These are phyloP conservation scores for Scytalidium sp. DNA, from an alignment of 2,329 filamentous ascomycete genomes.

Conservation along the genomic window DNA sequence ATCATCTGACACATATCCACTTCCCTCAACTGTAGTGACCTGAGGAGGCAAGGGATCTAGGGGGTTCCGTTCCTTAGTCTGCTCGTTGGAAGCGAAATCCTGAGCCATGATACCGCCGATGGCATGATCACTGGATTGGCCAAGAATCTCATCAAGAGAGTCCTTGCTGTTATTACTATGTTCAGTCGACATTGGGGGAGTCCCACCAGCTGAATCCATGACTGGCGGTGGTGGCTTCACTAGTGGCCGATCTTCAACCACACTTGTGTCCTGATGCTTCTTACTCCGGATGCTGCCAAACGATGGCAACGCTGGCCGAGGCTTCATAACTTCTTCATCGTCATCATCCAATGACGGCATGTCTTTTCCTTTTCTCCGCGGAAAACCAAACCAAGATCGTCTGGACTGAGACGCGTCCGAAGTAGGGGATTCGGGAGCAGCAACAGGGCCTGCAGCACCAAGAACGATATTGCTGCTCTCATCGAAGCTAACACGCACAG, in stretches of 20 bases:
- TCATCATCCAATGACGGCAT: slow-evolving; percentile 51
- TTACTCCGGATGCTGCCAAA: slow-evolving; percentile 73
- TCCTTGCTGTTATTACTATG: background rate
- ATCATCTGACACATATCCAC: slow-evolving; percentile 60
- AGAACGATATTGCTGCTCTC: slow-evolving; percentile 57
- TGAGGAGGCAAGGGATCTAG: slow-evolving; percentile 68
- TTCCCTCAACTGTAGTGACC: slow-evolving; percentile 66
- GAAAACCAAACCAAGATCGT: slow-evolving; percentile 52
- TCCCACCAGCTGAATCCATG: slow-evolving; percentile 19
- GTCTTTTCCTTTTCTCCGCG: slow-evolving; percentile 49
- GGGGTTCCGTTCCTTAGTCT: slow-evolving; percentile 54
- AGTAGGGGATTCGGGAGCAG: slow-evolving; percentile 37
- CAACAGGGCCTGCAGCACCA: slow-evolving; percentile 40
- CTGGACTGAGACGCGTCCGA: slow-evolving; percentile 37
- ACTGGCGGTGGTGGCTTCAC: slow-evolving; percentile 48
- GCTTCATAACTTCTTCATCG: slow-evolving; percentile 68
- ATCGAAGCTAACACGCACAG: slow-evolving; percentile 75
- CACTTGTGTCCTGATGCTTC: slow-evolving; percentile 43
- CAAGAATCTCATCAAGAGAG: slow-evolving; percentile 12
- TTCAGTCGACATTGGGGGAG: background rate
- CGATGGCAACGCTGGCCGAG: slow-evolving; percentile 68
- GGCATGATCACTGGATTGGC: slow-evolving; percentile 56
- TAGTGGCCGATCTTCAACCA: slow-evolving; percentile 53
- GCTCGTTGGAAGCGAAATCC: slow-evolving; percentile 50
- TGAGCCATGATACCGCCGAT: slow-evolving; percentile 53